These are phyloP conservation scores for Aureobasidium mangrovei DNA, from an alignment of 2,329 filamentous ascomycete species.

Conservation along the genomic window DNA sequence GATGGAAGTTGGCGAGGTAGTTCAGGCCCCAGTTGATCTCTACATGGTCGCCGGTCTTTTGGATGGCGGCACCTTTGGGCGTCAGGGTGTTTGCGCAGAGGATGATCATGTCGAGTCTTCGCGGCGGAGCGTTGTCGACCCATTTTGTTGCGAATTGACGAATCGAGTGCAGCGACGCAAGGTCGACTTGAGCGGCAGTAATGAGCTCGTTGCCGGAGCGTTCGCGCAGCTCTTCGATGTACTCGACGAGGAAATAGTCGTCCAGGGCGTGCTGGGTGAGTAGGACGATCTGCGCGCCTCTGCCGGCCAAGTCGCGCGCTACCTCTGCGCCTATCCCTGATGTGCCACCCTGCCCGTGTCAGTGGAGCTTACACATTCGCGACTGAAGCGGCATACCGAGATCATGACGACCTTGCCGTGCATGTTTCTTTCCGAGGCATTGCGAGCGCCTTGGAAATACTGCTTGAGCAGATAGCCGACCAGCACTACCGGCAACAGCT, in stretches of 20 bases:
- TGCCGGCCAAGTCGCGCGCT: conserved; percentile 62
- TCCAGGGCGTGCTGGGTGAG: conserved; percentile 72
- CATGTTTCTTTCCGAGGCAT: conserved; percentile 71
- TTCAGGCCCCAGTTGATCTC: conserved; percentile 93
- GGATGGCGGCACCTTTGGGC: conserved; percentile 50
- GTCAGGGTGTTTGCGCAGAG: conserved; percentile 75
- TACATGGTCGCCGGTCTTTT: conserved; percentile 65
- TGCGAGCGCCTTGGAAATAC: conserved; percentile 68
- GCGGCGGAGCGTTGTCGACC: conserved; percentile 89
- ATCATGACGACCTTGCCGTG: conserved; percentile 91
- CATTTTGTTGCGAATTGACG: conserved; percentile 92
- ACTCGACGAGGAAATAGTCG: conserved; percentile 86
- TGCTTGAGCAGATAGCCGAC: conserved; percentile 56
- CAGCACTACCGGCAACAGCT: conserved; percentile 43
- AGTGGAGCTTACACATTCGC: conserved; percentile 16
- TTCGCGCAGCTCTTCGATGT: conserved; percentile 76
- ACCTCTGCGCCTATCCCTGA: conserved; percentile 80
- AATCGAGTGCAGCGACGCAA: conserved; percentile 80
- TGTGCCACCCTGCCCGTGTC: conserved; percentile 60
- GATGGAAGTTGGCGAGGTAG: conserved; percentile 90
- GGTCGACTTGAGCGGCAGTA: conserved; percentile 90
- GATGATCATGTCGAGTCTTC: conserved; percentile 82
- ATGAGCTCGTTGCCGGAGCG: conserved; percentile 76
- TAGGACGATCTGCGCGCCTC: conserved; percentile 85
- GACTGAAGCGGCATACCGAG: conserved; percentile 49